Evolutionary conservation across 805 yeast genomes (phyloP).

Genomic region (Lipomyces starkeyi): DNA sequence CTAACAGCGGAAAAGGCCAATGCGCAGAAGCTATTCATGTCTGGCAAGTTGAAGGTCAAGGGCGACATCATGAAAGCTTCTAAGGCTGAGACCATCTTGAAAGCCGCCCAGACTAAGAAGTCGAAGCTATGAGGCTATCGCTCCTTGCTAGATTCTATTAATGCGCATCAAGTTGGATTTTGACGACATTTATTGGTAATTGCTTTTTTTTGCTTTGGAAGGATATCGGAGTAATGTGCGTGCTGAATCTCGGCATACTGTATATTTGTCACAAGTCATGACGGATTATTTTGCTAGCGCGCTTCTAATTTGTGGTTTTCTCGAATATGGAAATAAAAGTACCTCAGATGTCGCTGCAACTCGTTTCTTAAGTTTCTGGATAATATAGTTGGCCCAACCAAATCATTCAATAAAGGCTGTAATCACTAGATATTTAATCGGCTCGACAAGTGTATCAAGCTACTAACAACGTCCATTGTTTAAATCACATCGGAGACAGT

Average conservation of each 20-base stretch:
- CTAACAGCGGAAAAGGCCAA: conserved; percentile 51
- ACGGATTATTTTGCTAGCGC: neutral
- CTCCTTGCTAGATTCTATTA: neutral
- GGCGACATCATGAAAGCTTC: conserved; percentile 93
- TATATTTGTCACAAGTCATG: neutral
- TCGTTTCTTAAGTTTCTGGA: neutral
- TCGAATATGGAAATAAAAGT: neutral
- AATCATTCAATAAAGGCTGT: neutral
- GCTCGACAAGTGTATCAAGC: neutral
- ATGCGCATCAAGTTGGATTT: neutral
- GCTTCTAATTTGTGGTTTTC: neutral
- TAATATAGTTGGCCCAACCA: neutral
- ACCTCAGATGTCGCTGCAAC: neutral
- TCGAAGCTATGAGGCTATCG: conserved; percentile 33
- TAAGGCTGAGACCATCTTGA: conserved; percentile 43
- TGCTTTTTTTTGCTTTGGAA: neutral
- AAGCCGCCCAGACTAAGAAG: conserved; percentile 36
- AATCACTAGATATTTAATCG: neutral
- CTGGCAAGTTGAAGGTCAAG: conserved; percentile 83
- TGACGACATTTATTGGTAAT: neutral
- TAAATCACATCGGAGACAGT: neutral
- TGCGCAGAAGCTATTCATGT: conserved; percentile 83
- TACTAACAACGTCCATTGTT: neutral
- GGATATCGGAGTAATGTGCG: neutral
- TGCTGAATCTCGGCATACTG: neutral